Evolutionary conservation across 2,329 filamentous ascomycete genomes (phyloP), one percentile per base, ranked within the genome.

Genomic region (Xylaria sp.): DNA sequence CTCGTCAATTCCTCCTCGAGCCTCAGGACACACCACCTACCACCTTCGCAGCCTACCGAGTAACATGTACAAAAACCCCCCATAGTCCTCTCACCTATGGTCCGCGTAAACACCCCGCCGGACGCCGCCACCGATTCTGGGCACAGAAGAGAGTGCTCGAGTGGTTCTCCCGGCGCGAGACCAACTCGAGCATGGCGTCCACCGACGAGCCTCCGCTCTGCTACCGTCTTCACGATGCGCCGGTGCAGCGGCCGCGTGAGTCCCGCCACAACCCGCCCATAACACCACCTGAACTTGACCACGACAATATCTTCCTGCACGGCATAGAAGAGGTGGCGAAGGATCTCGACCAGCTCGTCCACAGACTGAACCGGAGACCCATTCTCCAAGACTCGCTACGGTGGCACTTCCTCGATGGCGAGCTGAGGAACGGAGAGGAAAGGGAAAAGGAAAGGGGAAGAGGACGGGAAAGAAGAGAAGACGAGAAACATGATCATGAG

Each of bases 151-250:
- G 20, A 50, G 76, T 76, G 75, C 74, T 73, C 64, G 72, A 73
- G 66, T 58, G 72, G 58, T 74, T 76, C 69, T 71, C 70, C 71
- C 72, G 74, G 70, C 60, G 52, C 55, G 66, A 67, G 73, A 68
- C 71, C 60, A 70, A 74, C 66, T 74, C 72, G 70, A 71, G 68
- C 65, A 73, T 69, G 56, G 48, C 63, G 25, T 59, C 66, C 63
- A 70, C 73, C 62, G 69, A 73, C 48, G 73, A 77, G 44, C 70
- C 72, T 28, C 65, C 69, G 41, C 65, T 61, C 52, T 23, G 55
- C 13, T 18, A 18, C 13, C 52, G 18, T 55, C 64, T 65, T 13
- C 65, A 44, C 57, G 58, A 72, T 25, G 28, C 50, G 13, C 57
- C 61, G 37, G 34, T 37, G 41, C 69, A 37, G 20, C 60, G 23